phyloP scores from a whole-genome alignment of 169 alveolate species.

The Cryptosporidium baileyi region DNA sequence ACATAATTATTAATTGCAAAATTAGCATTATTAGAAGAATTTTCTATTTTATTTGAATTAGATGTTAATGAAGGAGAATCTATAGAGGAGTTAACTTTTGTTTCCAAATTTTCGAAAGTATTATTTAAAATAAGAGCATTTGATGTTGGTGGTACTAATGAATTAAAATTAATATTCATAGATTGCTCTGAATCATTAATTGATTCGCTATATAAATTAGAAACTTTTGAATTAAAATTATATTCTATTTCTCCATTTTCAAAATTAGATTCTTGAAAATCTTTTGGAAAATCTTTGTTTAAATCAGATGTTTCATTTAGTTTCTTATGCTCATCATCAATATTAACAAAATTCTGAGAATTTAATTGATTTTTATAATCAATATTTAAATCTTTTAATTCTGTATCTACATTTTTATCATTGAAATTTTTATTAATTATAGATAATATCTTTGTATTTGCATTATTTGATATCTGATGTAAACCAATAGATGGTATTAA shows the following conservation, averaged over 20 bases:
- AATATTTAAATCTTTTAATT: not conserved
- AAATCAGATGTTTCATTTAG: not conserved
- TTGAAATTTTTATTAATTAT: too few relatives aligned
- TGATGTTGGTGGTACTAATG: conserved; percentile 25
- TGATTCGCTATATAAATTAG: not conserved
- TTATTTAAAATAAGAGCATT: conserved; percentile 2
- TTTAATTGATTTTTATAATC: not conserved
- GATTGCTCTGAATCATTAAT: not conserved
- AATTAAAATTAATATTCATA: not conserved
- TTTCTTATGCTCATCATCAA: not conserved
- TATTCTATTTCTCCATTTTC: too few relatives aligned
- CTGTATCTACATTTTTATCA: not conserved
- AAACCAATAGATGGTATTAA: conserved; percentile 29
- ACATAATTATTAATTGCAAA: not conserved
- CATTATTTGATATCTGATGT: not conserved
- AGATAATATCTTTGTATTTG: not conserved
- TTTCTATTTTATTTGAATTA: not conserved
- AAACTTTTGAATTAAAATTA: not conserved
- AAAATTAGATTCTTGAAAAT: too few relatives aligned
- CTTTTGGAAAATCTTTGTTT: too few relatives aligned
- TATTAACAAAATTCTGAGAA: not conserved
- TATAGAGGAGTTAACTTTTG: not conserved
- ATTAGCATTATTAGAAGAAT: not conserved
- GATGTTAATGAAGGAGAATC: conserved; percentile 10
- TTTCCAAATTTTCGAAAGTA: not conserved